phyloP scores from a whole-genome alignment of 768 basidiomycete genomes.

The Boletus huronensis region DNA sequence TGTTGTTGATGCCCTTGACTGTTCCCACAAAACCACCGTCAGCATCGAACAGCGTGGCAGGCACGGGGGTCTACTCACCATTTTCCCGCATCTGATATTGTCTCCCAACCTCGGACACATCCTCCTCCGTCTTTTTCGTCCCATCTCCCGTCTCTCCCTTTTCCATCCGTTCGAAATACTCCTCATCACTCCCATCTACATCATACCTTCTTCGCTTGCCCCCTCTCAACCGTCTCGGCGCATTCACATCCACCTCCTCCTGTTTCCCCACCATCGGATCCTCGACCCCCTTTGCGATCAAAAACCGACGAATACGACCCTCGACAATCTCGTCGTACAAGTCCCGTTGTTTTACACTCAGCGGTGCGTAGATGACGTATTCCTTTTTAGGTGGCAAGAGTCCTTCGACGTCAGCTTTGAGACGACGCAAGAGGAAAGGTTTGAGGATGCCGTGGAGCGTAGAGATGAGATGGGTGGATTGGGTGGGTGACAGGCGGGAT shows the following conservation, averaged over 20 bases:
- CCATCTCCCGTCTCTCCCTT: slow-evolving; percentile 40
- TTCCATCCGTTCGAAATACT: slow-evolving; percentile 63
- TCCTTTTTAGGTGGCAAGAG: slow-evolving; percentile 88
- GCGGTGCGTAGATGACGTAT: slow-evolving; percentile 89
- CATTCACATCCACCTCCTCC: slow-evolving; percentile 30
- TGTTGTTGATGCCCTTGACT: slow-evolving; percentile 88
- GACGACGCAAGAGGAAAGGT: slow-evolving; percentile 88
- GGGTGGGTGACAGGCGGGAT: slow-evolving; percentile 50
- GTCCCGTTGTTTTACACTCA: slow-evolving; percentile 78
- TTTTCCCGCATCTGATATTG: slow-evolving; percentile 58
- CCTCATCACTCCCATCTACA: slow-evolving; percentile 55
- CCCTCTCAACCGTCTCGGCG: slow-evolving; percentile 34
- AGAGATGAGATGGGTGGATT: slow-evolving; percentile 65
- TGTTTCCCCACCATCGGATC: slow-evolving; percentile 15
- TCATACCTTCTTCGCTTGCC: slow-evolving; percentile 46
- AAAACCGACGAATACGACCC: slow-evolving; percentile 64
- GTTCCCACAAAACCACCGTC: not conserved
- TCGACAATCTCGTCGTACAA: slow-evolving; percentile 78
- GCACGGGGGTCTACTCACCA: slow-evolving; percentile 41
- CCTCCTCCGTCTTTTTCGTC: slow-evolving; percentile 40
- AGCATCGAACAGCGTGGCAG: not conserved
- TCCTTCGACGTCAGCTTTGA: slow-evolving; percentile 84
- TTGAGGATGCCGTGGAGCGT: slow-evolving; percentile 88
- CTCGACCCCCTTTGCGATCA: slow-evolving; percentile 39
- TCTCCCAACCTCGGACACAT: slow-evolving; percentile 50